Evolutionary conservation across 352 stramenopile genomes (phyloP), one percentile per base, ranked within the genome.

Genomic region (Pythium insidiosum): DNA sequence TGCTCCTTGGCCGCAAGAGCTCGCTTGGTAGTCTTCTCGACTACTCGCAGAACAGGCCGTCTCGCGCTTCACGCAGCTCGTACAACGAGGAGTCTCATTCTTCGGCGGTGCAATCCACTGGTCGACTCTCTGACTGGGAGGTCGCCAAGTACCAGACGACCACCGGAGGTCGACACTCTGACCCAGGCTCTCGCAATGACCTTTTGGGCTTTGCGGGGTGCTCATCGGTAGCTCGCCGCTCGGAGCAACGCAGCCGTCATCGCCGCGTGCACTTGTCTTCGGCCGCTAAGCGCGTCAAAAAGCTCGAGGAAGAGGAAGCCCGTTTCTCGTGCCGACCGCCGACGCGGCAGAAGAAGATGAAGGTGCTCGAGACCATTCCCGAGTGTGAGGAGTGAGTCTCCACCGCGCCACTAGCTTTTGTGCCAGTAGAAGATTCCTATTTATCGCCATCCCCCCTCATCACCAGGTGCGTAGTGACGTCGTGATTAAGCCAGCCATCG

Each of bases 201-300:
- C 56, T 90, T 50, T 61, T 90, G 4, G 87, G 63, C 51, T 84
- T 90, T 20, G 56, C 68, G 0, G 65, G 72, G 34, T 70, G 62
- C 30, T 55, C 33, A 53, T 59, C 10, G 28, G 47, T 3, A n/a
- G 48, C 37, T 7, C 71, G 70, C 6, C 63, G 71, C 6, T 62
- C 64, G 10, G 78, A 88, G 11, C 47, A 61, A 18, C 68, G 74
- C 40, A 65, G 51, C 18, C 74, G 78, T 19, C 36, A 59, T 6
- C 63, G 63, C 15, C 80, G 80, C 19, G 71, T 90, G 43, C 75
- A 90, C 41, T 57, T 88, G 47, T 90, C 78, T 22, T 88, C 78
- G 12, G 78, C 75, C 9, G 78, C 78, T 36, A 90, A 90, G 67
- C 78, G 78, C 38, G 70, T 88, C 9, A 88, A 90, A 58, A 81